Evolutionary conservation across 371 early-diverging fungal species (phyloP).

Genomic region (Thermomucor indicae-seudaticae): DNA sequence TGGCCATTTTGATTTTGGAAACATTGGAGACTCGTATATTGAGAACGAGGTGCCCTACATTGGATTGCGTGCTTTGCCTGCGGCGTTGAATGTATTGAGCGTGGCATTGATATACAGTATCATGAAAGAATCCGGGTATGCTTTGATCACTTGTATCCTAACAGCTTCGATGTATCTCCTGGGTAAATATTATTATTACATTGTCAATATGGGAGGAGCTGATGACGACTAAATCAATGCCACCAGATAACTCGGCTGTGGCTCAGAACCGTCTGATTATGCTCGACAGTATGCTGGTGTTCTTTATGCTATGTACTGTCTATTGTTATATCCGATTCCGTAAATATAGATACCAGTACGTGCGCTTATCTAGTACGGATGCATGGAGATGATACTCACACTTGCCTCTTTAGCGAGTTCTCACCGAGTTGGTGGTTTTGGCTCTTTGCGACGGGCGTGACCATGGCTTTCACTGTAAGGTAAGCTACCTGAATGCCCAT

Average conservation of each 20-base stretch:
- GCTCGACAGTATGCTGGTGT: constrained; percentile 89
- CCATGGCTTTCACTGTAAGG: constrained; percentile 66
- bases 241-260: constrained; percentile 82
- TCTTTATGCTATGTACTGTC: constrained; percentile 79
- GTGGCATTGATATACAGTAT: constrained; percentile 81
- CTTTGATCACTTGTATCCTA: constrained; percentile 70
- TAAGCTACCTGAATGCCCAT: constrained; percentile 11
- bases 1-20: constrained; percentile 91
- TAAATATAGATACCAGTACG: constrained; percentile 68
- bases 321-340: constrained; percentile 86
- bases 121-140: constrained; percentile 84
- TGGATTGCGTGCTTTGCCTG: constrained; percentile 76
- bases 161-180: constrained; percentile 79
- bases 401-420: constrained; percentile 45
- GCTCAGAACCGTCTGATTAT: constrained; percentile 91
- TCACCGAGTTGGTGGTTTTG: constrained; percentile 72
- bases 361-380: neutral
- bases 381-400: neutral
- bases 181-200: constrained; percentile 44
- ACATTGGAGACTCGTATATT: constrained; percentile 89
- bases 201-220: neutral
- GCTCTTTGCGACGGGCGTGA: constrained; percentile 67
- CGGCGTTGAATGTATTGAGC: constrained; percentile 75
- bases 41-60: constrained; percentile 89
- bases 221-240: no score